Conservation (phyloP, 441 rosid genomes). For the Macaranga tanarius region DNA sequence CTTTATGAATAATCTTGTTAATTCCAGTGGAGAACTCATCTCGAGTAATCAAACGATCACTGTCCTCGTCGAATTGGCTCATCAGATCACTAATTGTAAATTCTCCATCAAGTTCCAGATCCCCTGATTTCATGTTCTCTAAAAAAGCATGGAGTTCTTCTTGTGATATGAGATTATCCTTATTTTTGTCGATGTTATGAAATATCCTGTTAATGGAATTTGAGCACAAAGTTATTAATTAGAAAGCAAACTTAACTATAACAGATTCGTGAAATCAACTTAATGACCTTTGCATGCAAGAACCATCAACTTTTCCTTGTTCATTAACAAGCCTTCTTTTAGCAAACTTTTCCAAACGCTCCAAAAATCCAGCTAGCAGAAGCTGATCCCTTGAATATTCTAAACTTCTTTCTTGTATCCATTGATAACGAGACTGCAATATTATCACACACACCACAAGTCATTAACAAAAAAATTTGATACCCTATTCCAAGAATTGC, state of each 20-base stretch:
- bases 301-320: constrained; percentile 17
- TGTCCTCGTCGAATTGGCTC: constrained; percentile 17
- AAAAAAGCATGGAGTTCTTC: neutral
- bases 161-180: constrained; percentile 1
- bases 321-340: constrained; percentile 10
- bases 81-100: neutral
- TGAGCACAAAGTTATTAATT: neutral
- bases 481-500: no score
- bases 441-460: neutral
- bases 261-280: neutral
- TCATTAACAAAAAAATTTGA: neutral
- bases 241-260: neutral
- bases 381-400: constrained; percentile 20
- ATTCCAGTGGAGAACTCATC: constrained; percentile 8
- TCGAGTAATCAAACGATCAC: constrained; percentile 4
- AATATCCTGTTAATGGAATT: constrained; percentile 9
- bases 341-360: constrained; percentile 17
- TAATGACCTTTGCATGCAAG: constrained; percentile 16
- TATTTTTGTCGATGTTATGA: neutral
- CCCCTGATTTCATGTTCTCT: constrained; percentile 1
- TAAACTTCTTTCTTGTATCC: constrained; percentile 24
- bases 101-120: neutral
- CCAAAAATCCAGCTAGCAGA: constrained; percentile 21
- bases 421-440: constrained; percentile 17
- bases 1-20: neutral